A percentile compares a stretch with the other conserved stretches of the same genome.
These are phyloP conservation scores for Sistotremastrum niveocremeum DNA, from an alignment of 768 basidiomycete genomes.

Conservation along the genomic window DNA sequence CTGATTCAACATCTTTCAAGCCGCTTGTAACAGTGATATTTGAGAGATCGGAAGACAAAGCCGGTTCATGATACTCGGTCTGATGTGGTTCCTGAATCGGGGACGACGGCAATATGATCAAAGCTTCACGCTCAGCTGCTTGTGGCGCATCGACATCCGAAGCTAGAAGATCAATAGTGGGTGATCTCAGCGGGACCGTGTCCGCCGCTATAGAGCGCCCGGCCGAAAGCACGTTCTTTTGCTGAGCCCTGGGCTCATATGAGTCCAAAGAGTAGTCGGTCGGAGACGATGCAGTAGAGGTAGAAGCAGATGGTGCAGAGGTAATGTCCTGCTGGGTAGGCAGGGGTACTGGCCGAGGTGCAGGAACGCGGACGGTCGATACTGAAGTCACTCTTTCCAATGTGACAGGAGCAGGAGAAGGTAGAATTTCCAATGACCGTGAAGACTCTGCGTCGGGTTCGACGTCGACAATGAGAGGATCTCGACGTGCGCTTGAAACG, in stretches of 20 bases:
- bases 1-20: too few relatives aligned
- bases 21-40: too few relatives aligned
- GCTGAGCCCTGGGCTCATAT: too few relatives aligned
- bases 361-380: constrained; percentile 26
- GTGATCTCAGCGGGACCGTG: neutral
- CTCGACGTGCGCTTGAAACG: neutral
- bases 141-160: neutral
- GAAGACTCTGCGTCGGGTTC: neutral
- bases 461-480: neutral
- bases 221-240: too few relatives aligned
- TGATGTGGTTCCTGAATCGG: too few relatives aligned
- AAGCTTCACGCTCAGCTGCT: neutral
- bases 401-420: neutral
- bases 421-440: neutral
- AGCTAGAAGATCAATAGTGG: neutral
- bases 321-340: constrained; percentile 52
- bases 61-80: too few relatives aligned
- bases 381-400: too few relatives aligned
- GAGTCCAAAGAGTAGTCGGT: too few relatives aligned
- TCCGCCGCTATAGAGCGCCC: too few relatives aligned
- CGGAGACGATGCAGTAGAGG: constrained; percentile 27
- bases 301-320: constrained; percentile 28
- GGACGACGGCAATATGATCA: neutral
- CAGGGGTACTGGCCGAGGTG: constrained; percentile 54
- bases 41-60: too few relatives aligned